Base-by-base conservation (phyloP, 129 eudicot species). In the Helianthus tuberosus region DNA sequence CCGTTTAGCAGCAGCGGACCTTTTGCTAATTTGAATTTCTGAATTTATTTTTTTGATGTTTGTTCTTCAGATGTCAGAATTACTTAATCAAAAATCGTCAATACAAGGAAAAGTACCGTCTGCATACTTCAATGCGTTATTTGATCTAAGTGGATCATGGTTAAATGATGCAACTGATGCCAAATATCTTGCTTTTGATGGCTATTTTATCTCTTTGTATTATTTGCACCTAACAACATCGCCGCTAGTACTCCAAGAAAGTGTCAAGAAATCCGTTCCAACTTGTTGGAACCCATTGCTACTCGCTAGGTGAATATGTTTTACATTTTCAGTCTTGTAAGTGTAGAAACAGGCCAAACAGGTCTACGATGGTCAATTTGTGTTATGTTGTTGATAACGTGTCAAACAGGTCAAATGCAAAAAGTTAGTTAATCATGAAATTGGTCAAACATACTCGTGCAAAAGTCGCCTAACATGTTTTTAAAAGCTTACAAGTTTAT, bases 51-150 rank as follows among this genome's bases (percentile, higher is more conserved):
- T 73, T 35, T 17, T 74, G 48, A 41, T 75, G 64, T 36, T 47
- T 44, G 39, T 20, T 6, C 71, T 77, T 82, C 87, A 92, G 96
- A 92, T 92, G 96, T 92, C 96, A 57, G 97, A 89, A 83, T 83
- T 92, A 72, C 84, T 89, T 12, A 92, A 89, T 83, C 96, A 92
- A 75, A 85, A 79, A 83, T 85, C 96, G 38, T 86, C 93, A 10
- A 77, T 89, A 47, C 97, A 86, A 61, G 97, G 97, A 57, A 91
- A 91, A 81, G 87, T 91, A 47, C 97, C 96, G 72, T 91, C 97
- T 55, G 96, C 96, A 49, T 89, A 86, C 77, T 81, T 88, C 52
- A 91, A 91, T 72, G 84, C 97, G 12, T 74, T 85, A 41, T 91
- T 91, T 75, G 95, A 91, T 83, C 79, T 89, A 75, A 85, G 79